These are phyloP conservation scores for Pisolithus thermaeus DNA, from an alignment of 1,284 basidiomycete species.

Conservation along the genomic window DNA sequence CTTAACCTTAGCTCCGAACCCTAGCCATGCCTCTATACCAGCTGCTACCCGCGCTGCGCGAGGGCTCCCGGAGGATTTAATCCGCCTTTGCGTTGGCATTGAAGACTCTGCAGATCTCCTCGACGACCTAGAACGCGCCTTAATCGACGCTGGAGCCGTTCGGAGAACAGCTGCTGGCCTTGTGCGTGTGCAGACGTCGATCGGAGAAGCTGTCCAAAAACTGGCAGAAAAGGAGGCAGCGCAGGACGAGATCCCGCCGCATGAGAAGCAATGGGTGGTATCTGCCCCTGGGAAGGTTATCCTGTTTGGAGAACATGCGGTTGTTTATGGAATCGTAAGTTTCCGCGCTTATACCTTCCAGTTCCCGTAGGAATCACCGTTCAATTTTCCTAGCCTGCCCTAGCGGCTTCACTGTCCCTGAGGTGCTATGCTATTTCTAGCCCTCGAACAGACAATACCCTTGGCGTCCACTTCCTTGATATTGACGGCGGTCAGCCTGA, in stretches of 20 bases:
- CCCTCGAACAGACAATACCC: constrained; percentile 66
- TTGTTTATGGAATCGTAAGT: constrained; percentile 94
- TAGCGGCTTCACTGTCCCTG: constrained; percentile 92
- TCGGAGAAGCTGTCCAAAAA: constrained; percentile 61
- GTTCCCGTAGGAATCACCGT: constrained; percentile 1
- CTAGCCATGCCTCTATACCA: constrained; percentile 95
- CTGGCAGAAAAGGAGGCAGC: constrained; percentile 41
- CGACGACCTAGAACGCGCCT: constrained; percentile 91
- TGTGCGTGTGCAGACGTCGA: constrained; percentile 38
- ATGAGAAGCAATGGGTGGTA: constrained; percentile 75
- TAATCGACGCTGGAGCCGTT: constrained; percentile 90
- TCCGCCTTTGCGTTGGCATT: constrained; percentile 97
- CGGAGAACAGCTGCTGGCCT: constrained; percentile 42
- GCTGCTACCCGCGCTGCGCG: constrained; percentile 88
- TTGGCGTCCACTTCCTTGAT: constrained; percentile 80
- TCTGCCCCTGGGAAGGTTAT: constrained; percentile 98
- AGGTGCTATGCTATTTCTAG: constrained; percentile 88
- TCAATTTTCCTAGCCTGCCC: constrained; percentile 64
- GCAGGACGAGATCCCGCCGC: constrained; percentile 16
- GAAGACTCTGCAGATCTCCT: constrained; percentile 92
- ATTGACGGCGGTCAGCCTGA: constrained; percentile 43
- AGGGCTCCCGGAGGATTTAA: constrained; percentile 95
- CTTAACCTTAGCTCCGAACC: constrained; percentile 10
- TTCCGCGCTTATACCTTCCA: neutral
- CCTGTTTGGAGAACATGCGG: constrained; percentile 97